Evolutionary conservation across 768 basidiomycete species (phyloP), one percentile per base, ranked within the genome.

Genomic region (Hortiboletus flavorubellus): DNA sequence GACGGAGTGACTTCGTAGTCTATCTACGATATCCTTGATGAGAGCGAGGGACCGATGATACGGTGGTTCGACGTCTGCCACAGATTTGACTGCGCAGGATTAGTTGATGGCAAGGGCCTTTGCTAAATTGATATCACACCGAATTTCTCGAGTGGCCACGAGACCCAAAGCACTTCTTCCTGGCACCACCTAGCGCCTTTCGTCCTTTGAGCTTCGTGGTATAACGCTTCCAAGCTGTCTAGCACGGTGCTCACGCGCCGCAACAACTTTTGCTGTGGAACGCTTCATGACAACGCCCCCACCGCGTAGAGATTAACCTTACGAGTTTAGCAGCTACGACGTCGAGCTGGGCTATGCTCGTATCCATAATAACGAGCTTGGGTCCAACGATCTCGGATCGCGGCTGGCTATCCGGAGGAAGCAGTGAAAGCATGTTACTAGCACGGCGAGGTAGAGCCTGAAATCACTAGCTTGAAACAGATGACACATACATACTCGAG

Each of bases 91-190:
- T 90, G 56, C 37, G 33, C 34, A 21, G 9, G n/a, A 40, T 63
- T 23, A 59, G 50, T 10, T 15, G 3, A 40, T 34, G 23, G 40
- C 38, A 42, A n/a, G 53, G 40, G 43, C 14, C 14, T 2, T 14
- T n/a, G 23, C 18, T 38, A 11, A 33, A 38, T 40, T 42, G 39
- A 34, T 18, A 49, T 65, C 76, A 40, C 55, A 88, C 91, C 87
- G 53, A 93, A 91, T 69, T 81, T 87, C 61, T 88, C 86, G 29
- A 92, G 71, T 0, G 91, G 76, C 91, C 91, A 93, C 11, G 90
- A 91, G 26, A 81, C 72, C 91, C 91, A 93, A 42, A 93, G 73
- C 1, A 88, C 84, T 56, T 91, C 87, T 59, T 81, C 75, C 12
- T 78, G 76, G 2, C 82, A 85, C 85, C 87, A 91, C 56, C 76